These are phyloP conservation scores for Calonectria hongkongensis DNA, from an alignment of 2,329 filamentous ascomycete genomes.

Conservation along the genomic window DNA sequence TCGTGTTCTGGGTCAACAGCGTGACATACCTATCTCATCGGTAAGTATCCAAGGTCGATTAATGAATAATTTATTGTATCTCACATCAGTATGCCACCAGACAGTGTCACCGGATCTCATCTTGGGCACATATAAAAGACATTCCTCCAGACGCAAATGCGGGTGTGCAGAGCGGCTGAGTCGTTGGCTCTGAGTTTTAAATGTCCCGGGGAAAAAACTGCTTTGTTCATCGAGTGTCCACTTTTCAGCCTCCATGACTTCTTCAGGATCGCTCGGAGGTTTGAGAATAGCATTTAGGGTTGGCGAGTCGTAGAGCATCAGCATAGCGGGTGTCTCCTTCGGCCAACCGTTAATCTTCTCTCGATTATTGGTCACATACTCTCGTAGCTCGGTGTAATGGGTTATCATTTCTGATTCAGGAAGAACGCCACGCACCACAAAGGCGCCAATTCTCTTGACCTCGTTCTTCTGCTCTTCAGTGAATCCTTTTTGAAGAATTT, in stretches of 20 bases:
- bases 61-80: background rate
- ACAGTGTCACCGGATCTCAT: constrained; percentile 40
- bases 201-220: constrained; percentile 62
- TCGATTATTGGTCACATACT: constrained; percentile 59
- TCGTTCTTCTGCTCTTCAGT: constrained; percentile 50
- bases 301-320: constrained; percentile 62
- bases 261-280: constrained; percentile 53
- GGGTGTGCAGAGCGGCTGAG: constrained; percentile 57
- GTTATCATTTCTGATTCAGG: constrained; percentile 47
- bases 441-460: constrained; percentile 53
- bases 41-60: background rate
- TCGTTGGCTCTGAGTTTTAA: constrained; percentile 51
- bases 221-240: constrained; percentile 59
- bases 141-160: constrained; percentile 61
- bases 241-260: constrained; percentile 60
- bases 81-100: constrained; percentile 56
- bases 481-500: constrained; percentile 52
- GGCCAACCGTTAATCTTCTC: constrained; percentile 59
- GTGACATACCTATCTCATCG: constrained; percentile 56
- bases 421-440: constrained; percentile 49
- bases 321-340: constrained; percentile 60
- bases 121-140: constrained; percentile 61
- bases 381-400: constrained; percentile 57
- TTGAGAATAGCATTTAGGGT: constrained; percentile 61
- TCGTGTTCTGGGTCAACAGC: constrained; percentile 63